phyloP scores from a whole-genome alignment of 192 early-diverging fungal species.

The Coemansia biformis region DNA sequence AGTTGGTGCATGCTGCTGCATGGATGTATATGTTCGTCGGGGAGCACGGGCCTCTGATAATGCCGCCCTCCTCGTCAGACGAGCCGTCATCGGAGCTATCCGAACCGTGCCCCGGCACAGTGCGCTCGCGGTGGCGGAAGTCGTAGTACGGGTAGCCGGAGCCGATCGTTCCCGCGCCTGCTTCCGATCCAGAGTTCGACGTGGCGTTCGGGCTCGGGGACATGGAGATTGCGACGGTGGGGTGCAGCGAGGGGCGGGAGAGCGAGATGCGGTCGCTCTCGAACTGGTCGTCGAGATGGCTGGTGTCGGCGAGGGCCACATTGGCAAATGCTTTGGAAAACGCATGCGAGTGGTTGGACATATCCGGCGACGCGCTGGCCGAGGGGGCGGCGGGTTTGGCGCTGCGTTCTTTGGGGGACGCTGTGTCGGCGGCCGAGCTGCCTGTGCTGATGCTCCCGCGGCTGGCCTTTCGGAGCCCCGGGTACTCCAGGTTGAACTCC shows the following conservation, averaged over 20 bases:
- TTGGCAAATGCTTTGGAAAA: conserved; percentile 29
- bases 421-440: not conserved
- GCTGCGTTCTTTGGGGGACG: too few relatives aligned
- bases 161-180: not conserved
- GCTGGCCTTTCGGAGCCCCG: conserved; percentile 17
- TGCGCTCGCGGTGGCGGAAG: conserved; percentile 7
- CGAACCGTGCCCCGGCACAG: too few relatives aligned
- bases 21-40: too few relatives aligned
- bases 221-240: not conserved
- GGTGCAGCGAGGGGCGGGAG: conserved; percentile 8
- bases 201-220: too few relatives aligned
- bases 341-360: conserved; percentile 11
- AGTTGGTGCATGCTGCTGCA: not conserved
- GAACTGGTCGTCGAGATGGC: conserved; percentile 22
- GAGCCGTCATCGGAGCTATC: not conserved
- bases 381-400: too few relatives aligned
- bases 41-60: too few relatives aligned
- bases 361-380: too few relatives aligned
- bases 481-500: conserved; percentile 48
- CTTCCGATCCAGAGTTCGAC: too few relatives aligned
- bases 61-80: conserved; percentile 1
- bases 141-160: conserved; percentile 18
- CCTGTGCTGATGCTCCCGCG: not conserved
- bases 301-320: conserved; percentile 23
- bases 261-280: conserved; percentile 33